Conservation (phyloP, 2,329 filamentous ascomycete genomes). For the Colletotrichum lentis region DNA sequence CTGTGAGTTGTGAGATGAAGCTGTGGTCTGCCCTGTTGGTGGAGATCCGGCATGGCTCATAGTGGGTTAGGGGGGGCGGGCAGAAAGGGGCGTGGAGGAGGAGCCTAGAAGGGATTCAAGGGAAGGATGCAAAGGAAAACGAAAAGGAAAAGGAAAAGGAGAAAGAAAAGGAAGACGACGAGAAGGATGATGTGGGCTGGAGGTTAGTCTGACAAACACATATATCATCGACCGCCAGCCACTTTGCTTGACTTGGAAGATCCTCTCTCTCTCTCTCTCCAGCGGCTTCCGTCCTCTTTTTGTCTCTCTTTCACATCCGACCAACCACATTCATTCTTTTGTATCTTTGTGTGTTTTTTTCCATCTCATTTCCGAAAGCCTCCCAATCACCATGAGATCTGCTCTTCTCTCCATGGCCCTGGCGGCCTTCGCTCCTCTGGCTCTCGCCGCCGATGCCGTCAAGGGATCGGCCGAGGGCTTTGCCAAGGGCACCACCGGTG, state of each 20-base stretch:
- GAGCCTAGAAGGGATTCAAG: no score
- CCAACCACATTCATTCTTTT: slow-evolving; percentile 25
- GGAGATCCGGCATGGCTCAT: not conserved
- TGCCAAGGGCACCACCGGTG: slow-evolving; percentile 56
- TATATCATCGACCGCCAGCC: slow-evolving; percentile 25
- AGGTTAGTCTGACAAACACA: not conserved
- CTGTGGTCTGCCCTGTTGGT: slow-evolving; percentile 15
- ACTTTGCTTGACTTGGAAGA: slow-evolving; percentile 3
- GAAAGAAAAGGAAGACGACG: not conserved
- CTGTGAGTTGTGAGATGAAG: slow-evolving; percentile 27
- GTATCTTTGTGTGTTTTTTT: slow-evolving; percentile 5
- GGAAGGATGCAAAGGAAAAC: no score
- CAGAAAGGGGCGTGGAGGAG: not conserved
- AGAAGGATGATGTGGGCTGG: not conserved
- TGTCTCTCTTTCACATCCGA: slow-evolving; percentile 29
- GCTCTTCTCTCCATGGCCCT: slow-evolving; percentile 31
- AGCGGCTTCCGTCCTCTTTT: slow-evolving; percentile 23
- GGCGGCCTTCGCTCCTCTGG: slow-evolving; percentile 33
- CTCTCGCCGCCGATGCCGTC: slow-evolving; percentile 42
- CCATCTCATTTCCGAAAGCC: not conserved
- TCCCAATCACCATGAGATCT: slow-evolving; percentile 23
- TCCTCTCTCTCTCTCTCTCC: not conserved
- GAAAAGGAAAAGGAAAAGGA: no score
- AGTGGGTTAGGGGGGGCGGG: not conserved
- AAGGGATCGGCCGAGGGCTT: slow-evolving; percentile 59